Conservation (phyloP, 768 basidiomycete species). For the Neoboletus brunneissimus region DNA sequence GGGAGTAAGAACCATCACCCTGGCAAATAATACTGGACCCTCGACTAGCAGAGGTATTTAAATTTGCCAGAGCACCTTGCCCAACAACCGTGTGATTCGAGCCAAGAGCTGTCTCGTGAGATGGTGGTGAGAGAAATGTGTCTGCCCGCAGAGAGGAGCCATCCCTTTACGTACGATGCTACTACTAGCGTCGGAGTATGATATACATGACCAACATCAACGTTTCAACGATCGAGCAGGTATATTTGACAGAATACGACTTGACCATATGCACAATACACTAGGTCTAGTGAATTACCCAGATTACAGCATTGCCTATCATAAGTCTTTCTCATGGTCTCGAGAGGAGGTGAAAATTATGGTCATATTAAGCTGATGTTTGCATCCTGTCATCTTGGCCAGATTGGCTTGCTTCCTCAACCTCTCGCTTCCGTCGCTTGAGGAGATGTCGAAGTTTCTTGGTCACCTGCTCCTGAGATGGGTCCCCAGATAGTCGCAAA, state of each 20-base stretch:
- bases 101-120: slow-evolving; percentile 14
- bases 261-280: slow-evolving; percentile 3
- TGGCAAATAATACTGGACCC: slow-evolving; percentile 11
- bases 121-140: slow-evolving; percentile 23
- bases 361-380: background rate
- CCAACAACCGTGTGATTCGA: slow-evolving; percentile 14
- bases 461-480: slow-evolving; percentile 35
- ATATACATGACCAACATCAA: background rate
- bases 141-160: slow-evolving; percentile 20
- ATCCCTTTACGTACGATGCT: slow-evolving; percentile 24
- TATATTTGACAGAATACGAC: background rate
- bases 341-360: too few species aligned
- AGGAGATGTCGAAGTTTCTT: slow-evolving; percentile 40
- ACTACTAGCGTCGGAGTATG: slow-evolving; percentile 16
- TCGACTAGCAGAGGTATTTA: slow-evolving; percentile 16
- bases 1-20: slow-evolving; percentile 35
- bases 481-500: slow-evolving; percentile 41
- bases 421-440: slow-evolving; percentile 32
- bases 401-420: background rate
- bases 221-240: background rate
- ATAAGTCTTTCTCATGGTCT: background rate
- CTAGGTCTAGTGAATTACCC: slow-evolving; percentile 7
- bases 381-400: slow-evolving; percentile 1
- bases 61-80: slow-evolving; percentile 18
- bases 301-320: slow-evolving; percentile 17